Conservation (phyloP, 768 basidiomycete genomes). For the Serpula lacrymans region DNA sequence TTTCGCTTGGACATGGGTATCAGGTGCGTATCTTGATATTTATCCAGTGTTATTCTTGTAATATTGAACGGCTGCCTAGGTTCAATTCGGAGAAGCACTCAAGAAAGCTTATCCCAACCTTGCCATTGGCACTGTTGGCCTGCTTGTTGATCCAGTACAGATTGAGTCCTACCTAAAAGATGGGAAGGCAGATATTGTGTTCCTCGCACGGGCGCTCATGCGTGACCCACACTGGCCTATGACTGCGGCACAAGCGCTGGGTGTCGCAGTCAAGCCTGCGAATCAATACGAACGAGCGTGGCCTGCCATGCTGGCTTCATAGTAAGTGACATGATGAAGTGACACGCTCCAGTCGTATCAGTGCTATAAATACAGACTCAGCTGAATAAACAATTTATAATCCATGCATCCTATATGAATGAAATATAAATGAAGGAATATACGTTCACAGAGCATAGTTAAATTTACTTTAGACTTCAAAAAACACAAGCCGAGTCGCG, state of each 20-base stretch:
- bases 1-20: conserved; percentile 50
- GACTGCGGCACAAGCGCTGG: conserved; percentile 58
- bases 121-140: conserved; percentile 61
- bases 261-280: conserved; percentile 62
- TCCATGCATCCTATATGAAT: too few relatives aligned
- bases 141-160: conserved; percentile 62
- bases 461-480: too few relatives aligned
- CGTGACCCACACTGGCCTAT: conserved; percentile 66
- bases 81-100: conserved; percentile 64
- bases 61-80: conserved; percentile 38
- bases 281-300: conserved; percentile 70
- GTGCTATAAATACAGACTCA: too few relatives aligned
- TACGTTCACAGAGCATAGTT: too few relatives aligned
- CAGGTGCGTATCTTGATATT: conserved; percentile 41
- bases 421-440: too few relatives aligned
- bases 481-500: too few relatives aligned
- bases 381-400: too few relatives aligned
- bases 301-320: conserved; percentile 37
- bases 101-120: conserved; percentile 58
- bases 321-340: too few relatives aligned
- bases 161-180: conserved; percentile 60
- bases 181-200: conserved; percentile 66
- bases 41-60: not conserved
- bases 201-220: conserved; percentile 65
- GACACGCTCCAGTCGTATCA: too few relatives aligned